Conservation (phyloP, 1,284 basidiomycete genomes). For the Ceratobasidium sp. region DNA sequence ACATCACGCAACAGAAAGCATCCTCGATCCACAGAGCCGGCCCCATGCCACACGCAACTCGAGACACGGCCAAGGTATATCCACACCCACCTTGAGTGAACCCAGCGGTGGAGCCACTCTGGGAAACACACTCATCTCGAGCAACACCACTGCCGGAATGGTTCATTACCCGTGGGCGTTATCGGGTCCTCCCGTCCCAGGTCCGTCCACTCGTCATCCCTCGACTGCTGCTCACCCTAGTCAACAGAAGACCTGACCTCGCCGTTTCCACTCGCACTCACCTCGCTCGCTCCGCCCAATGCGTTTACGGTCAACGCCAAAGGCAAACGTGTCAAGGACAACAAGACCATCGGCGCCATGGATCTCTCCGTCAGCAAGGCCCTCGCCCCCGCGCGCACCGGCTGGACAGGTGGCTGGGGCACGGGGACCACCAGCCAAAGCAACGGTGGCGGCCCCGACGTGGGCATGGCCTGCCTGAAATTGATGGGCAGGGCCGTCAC, state of each 20-base stretch:
- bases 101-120: conserved; percentile 47
- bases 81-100: conserved; percentile 51
- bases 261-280: conserved; percentile 77
- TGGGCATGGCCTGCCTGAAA: conserved; percentile 25
- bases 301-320: conserved; percentile 35
- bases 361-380: conserved; percentile 35
- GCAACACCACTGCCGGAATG: conserved; percentile 32
- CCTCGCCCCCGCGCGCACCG: conserved; percentile 33
- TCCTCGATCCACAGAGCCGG: conserved; percentile 71
- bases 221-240: conserved; percentile 52
- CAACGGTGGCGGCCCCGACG: conserved; percentile 34
- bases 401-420: conserved; percentile 35
- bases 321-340: conserved; percentile 38
- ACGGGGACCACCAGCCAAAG: conserved; percentile 35
- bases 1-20: conserved; percentile 34
- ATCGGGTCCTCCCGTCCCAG: conserved; percentile 35
- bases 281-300: conserved; percentile 51
- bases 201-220: conserved; percentile 50
- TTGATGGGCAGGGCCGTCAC: conserved; percentile 31
- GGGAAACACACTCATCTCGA: conserved; percentile 45
- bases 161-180: conserved; percentile 24
- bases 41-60: conserved; percentile 81
- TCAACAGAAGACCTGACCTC: conserved; percentile 73
- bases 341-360: conserved; percentile 26
- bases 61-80: conserved; percentile 68